Conservation (phyloP, 2,329 filamentous ascomycete species). For the Fusarium keratoplasticum region DNA sequence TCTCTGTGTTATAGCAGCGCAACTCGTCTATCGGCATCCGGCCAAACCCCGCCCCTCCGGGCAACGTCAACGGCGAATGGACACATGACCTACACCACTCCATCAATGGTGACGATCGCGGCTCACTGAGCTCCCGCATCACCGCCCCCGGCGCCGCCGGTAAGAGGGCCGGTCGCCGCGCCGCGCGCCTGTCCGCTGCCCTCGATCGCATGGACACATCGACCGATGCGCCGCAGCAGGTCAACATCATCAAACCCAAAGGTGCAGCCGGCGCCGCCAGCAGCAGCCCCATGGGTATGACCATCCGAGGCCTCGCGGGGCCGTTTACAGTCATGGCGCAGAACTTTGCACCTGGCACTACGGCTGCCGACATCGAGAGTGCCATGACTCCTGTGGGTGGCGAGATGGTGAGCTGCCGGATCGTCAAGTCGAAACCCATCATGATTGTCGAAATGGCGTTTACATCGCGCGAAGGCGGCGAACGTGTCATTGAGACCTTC, state of each 20-base stretch:
- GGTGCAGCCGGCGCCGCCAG: constrained; percentile 10
- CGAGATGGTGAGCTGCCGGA: constrained; percentile 72
- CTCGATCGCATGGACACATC: constrained; percentile 55
- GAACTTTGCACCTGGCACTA: constrained; percentile 86
- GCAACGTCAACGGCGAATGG: constrained; percentile 76
- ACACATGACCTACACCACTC: constrained; percentile 74
- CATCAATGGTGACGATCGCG: constrained; percentile 49
- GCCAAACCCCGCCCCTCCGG: constrained; percentile 49
- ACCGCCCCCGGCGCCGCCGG: constrained; percentile 50
- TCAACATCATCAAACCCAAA: constrained; percentile 47
- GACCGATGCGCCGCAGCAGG: constrained; percentile 47
- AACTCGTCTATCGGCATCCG: constrained; percentile 36
- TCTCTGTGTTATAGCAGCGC: constrained; percentile 34
- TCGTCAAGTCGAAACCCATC: constrained; percentile 75
- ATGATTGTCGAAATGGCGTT: constrained; percentile 85
- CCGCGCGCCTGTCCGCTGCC: constrained; percentile 58
- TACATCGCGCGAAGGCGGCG: constrained; percentile 76
- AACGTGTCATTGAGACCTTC: constrained; percentile 80
- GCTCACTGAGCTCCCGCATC: constrained; percentile 61
- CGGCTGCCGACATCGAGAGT: constrained; percentile 84
- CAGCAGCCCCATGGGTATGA: constrained; percentile 63
- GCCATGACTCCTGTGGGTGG: constrained; percentile 83
- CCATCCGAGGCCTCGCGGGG: constrained; percentile 78
- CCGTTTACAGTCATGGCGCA: constrained; percentile 80
- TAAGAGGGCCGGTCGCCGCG: constrained; percentile 42